Percentiles rank a stretch among this genome's conserved stretches.
Evolutionary conservation across 1,284 basidiomycete species (phyloP).

Genomic region (Cutaneotrichosporon sp.): DNA sequence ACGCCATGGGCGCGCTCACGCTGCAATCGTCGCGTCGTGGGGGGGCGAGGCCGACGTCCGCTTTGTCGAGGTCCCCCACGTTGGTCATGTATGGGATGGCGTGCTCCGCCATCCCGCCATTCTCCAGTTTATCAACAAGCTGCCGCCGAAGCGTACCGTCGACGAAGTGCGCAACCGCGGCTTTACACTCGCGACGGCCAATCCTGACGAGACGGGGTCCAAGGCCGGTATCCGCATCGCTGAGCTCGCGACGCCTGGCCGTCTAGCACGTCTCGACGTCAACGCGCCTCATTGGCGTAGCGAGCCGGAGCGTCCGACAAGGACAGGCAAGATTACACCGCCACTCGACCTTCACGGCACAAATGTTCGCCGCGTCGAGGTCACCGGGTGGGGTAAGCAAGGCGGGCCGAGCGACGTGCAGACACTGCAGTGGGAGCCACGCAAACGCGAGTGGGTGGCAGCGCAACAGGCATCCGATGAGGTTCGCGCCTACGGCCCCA

Average conservation of each 20-base stretch:
- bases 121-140: constrained; percentile 25
- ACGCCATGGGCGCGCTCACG: constrained; percentile 35
- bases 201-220: constrained; percentile 45
- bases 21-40: constrained; percentile 30
- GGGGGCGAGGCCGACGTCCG: constrained; percentile 7
- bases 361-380: constrained; percentile 34
- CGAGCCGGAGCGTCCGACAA: not conserved
- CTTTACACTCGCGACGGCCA: constrained; percentile 47
- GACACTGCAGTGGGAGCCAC: no score
- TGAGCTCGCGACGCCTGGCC: constrained; percentile 44
- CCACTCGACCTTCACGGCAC: constrained; percentile 27
- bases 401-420: not conserved
- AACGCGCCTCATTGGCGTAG: constrained; percentile 34
- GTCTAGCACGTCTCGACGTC: constrained; percentile 38
- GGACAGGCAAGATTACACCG: not conserved
- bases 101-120: constrained; percentile 40
- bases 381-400: constrained; percentile 1
- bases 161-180: constrained; percentile 25
- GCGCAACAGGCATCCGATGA: not conserved
- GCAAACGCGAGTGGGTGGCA: not conserved
- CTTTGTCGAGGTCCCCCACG: constrained; percentile 39
- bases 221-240: constrained; percentile 45
- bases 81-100: constrained; percentile 47
- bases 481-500: constrained; percentile 54
- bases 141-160: constrained; percentile 16